These are phyloP conservation scores for Volutella citrinella DNA, from an alignment of 2,329 filamentous ascomycete genomes.

Conservation along the genomic window DNA sequence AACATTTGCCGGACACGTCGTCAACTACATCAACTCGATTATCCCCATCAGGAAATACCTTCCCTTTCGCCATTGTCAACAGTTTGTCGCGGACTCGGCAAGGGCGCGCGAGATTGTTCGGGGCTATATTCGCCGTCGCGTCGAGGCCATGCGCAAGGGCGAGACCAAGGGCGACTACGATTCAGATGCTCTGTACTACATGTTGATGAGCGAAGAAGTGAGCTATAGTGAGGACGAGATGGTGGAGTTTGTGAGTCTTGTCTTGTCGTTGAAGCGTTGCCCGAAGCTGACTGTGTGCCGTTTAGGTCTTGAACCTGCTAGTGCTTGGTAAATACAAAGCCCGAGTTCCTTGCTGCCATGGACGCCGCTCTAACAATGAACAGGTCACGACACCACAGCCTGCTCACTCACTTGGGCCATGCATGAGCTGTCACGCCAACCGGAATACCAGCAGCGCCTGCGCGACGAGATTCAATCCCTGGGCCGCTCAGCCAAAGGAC, in stretches of 20 bases:
- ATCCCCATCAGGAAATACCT: slow-evolving; percentile 34
- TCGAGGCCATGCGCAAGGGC: slow-evolving; percentile 4
- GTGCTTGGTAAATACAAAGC: slow-evolving; percentile 38
- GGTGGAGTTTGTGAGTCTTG: slow-evolving; percentile 24
- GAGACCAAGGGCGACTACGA: not conserved
- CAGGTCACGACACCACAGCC: slow-evolving; percentile 42
- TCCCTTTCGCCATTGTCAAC: slow-evolving; percentile 33
- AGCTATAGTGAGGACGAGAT: slow-evolving; percentile 25
- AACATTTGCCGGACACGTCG: slow-evolving; percentile 19
- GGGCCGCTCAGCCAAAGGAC: slow-evolving; percentile 5
- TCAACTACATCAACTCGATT: slow-evolving; percentile 32
- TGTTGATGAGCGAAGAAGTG: slow-evolving; percentile 29
- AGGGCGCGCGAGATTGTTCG: slow-evolving; percentile 29
- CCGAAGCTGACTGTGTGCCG: too few relatives aligned
- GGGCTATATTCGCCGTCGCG: slow-evolving; percentile 11
- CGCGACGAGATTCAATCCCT: slow-evolving; percentile 33
- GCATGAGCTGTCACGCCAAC: slow-evolving; percentile 35
- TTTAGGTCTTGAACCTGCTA: slow-evolving; percentile 42
- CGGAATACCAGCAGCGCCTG: slow-evolving; percentile 35
- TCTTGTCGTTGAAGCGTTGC: too few relatives aligned
- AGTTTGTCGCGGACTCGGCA: slow-evolving; percentile 30
- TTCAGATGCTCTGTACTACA: slow-evolving; percentile 29
- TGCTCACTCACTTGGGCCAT: slow-evolving; percentile 40
- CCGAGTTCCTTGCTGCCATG: too few relatives aligned
- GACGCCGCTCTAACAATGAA: too few relatives aligned